Base-by-base conservation (phyloP, 2,329 filamentous ascomycete genomes). In the Claviceps fusiformis region DNA sequence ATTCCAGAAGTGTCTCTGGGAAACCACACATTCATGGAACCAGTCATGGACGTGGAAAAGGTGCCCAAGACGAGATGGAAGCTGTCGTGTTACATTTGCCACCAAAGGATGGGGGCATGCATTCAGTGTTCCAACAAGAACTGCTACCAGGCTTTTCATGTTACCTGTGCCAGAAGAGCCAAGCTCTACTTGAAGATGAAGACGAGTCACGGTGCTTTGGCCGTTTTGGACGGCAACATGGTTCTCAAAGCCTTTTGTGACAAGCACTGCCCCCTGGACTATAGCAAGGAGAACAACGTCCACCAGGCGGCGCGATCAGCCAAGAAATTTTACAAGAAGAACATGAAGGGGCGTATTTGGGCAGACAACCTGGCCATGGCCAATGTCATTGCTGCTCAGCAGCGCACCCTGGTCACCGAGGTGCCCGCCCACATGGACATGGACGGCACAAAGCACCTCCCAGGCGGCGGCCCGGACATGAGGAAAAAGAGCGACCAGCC, bases 121-220 rank as follows among this genome's bases (percentile, higher is more conserved):
- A 96, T 98, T 58, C 93, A 98, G 69, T 98, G 93, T 70, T 89
- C 91, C 58, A 96, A 97, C 73, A 97, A 96, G 71, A 89, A 86
- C 58, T 98, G 93, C 70, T 98, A 95, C 66, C 86, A 92, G 65
- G 93, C 93, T 9, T 98, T 98, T 68, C 93, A 98, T 70, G 90
- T 96, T 54, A 97, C 93, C 5, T 98, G 93, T 68, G 93, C 93
- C 29, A 82, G 93, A 55, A 83, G 88, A 63, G 90, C 91, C 50
- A 85, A 85, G 59, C 77, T 98, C 0, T 97, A 89, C 65, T 75
- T 98, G 60, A 92, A 92, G 71, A 98, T 98, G 93, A 98, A 97
- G 72, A 90, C 91, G 52, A 87, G 82, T 54, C 87, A 92, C 59
- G 87, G 88, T 52, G 83, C 83, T 13, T 78, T 88, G 37, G 86